Conservation (phyloP, 371 early-diverging fungal species). For the Mortierella sp. region DNA sequence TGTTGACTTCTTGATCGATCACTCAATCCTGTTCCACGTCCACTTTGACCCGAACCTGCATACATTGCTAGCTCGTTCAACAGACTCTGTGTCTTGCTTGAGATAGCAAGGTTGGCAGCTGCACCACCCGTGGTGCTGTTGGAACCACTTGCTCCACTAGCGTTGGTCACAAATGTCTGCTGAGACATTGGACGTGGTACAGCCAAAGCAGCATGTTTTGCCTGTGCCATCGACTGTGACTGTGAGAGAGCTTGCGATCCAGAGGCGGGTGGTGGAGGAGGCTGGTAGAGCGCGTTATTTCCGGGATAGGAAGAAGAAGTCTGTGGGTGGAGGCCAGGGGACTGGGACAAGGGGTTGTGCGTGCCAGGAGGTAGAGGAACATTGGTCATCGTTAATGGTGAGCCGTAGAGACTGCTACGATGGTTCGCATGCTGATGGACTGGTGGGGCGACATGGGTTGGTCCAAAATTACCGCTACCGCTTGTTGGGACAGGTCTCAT, state of each 20-base stretch:
- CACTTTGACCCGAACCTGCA: neutral
- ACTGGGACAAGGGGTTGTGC: constrained; percentile 34
- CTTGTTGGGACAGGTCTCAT: constrained; percentile 1
- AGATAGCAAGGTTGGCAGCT: neutral
- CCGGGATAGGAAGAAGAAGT: no score
- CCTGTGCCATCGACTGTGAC: no score
- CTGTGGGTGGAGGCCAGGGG: no score
- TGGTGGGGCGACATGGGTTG: no score
- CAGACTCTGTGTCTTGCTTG: constrained; percentile 9
- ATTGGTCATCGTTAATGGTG: constrained; percentile 30
- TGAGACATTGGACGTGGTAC: constrained; percentile 28
- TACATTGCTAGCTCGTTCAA: constrained; percentile 21
- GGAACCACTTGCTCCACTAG: neutral
- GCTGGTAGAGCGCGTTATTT: no score
- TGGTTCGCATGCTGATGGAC: neutral
- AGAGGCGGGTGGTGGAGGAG: no score
- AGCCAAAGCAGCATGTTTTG: neutral
- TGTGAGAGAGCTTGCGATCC: no score
- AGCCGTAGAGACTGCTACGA: constrained; percentile 29
- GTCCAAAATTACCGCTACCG: constrained; percentile 9
- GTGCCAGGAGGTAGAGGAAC: constrained; percentile 44
- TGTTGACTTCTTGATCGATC: constrained; percentile 16
- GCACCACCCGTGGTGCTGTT: neutral
- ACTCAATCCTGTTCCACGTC: neutral
- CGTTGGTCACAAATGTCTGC: constrained; percentile 26